These are phyloP conservation scores for Aureobasidium zeae DNA, from an alignment of 2,329 filamentous ascomycete genomes.

Conservation along the genomic window DNA sequence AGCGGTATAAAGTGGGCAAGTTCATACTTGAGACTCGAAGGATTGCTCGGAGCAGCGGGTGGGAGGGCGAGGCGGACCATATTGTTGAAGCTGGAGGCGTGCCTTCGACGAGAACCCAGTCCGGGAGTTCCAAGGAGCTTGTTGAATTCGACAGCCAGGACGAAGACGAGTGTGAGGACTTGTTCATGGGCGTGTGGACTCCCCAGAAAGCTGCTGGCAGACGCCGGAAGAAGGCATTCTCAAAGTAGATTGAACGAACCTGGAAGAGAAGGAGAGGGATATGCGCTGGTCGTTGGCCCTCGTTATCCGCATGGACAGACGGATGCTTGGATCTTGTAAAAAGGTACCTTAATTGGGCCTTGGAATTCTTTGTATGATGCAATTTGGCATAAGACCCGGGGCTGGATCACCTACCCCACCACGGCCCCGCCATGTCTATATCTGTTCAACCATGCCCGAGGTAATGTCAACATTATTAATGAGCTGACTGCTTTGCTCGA, in stretches of 20 bases:
- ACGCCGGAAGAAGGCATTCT: conserved; percentile 28
- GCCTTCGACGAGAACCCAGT: neutral
- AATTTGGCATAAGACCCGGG: too few species aligned
- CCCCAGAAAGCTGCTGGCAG: conserved; percentile 43
- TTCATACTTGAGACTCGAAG: conserved; percentile 55
- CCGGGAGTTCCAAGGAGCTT: conserved; percentile 24
- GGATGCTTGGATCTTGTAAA: too few species aligned
- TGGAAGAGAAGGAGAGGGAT: conserved; percentile 1
- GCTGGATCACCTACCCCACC: too few species aligned
- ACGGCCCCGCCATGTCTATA: too few species aligned
- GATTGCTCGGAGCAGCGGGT: conserved; percentile 41
- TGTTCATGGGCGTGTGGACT: conserved; percentile 55
- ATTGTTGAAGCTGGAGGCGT: conserved; percentile 20
- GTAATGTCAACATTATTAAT: too few species aligned
- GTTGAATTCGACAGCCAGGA: conserved; percentile 56
- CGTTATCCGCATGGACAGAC: too few species aligned
- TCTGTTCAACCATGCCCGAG: too few species aligned
- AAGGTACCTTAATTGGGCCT: too few species aligned
- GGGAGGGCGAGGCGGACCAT: conserved; percentile 37
- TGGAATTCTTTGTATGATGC: too few species aligned
- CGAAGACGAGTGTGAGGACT: conserved; percentile 57
- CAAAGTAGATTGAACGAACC: conserved; percentile 15
- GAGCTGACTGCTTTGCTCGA: too few species aligned
- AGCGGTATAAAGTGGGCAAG: conserved; percentile 58
- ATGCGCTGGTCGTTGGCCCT: neutral